These are phyloP conservation scores for Bipolaris gigantea DNA, from an alignment of 2,329 filamentous ascomycete genomes.

Conservation along the genomic window DNA sequence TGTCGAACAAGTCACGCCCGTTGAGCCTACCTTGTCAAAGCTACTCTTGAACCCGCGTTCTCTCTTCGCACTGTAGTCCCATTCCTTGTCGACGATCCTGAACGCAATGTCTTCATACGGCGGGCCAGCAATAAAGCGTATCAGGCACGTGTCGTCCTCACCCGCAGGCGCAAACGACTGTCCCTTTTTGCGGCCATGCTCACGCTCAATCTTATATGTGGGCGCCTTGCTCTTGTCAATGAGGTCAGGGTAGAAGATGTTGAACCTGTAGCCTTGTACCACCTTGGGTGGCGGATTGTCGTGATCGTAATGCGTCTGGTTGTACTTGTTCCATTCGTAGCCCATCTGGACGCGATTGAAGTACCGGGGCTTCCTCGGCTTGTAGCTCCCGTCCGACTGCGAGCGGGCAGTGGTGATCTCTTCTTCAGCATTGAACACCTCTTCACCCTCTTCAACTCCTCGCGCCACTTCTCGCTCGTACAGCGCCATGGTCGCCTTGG, in stretches of 20 bases:
- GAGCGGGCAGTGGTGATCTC: slow-evolving; percentile 68
- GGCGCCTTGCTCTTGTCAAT: slow-evolving; percentile 94
- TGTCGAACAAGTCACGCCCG: background rate
- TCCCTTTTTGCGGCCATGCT: slow-evolving; percentile 83
- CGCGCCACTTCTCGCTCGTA: slow-evolving; percentile 92
- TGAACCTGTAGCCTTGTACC: slow-evolving; percentile 99
- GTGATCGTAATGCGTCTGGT: slow-evolving; percentile 98
- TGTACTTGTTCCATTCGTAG: slow-evolving; percentile 99
- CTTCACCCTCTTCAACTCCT: slow-evolving; percentile 89
- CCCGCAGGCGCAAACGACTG: slow-evolving; percentile 92
- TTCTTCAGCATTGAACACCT: slow-evolving; percentile 92
- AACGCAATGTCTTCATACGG: slow-evolving; percentile 98
- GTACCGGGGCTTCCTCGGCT: slow-evolving; percentile 89
- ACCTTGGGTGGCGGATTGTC: slow-evolving; percentile 98
- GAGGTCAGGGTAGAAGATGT: slow-evolving; percentile 97
- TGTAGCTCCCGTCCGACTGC: slow-evolving; percentile 81
- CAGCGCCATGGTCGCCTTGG: slow-evolving; percentile 80
- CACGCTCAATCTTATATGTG: slow-evolving; percentile 93
- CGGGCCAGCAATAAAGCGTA: slow-evolving; percentile 91
- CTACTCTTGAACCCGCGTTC: slow-evolving; percentile 94
- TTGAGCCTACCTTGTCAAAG: slow-evolving; percentile 85
- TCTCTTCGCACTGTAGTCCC: slow-evolving; percentile 96
- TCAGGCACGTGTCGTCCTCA: slow-evolving; percentile 95
- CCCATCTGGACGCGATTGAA: slow-evolving; percentile 99
- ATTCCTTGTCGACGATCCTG: slow-evolving; percentile 95